Base-by-base conservation (phyloP, 768 basidiomycete genomes). In the Tephrocybe sp. region DNA sequence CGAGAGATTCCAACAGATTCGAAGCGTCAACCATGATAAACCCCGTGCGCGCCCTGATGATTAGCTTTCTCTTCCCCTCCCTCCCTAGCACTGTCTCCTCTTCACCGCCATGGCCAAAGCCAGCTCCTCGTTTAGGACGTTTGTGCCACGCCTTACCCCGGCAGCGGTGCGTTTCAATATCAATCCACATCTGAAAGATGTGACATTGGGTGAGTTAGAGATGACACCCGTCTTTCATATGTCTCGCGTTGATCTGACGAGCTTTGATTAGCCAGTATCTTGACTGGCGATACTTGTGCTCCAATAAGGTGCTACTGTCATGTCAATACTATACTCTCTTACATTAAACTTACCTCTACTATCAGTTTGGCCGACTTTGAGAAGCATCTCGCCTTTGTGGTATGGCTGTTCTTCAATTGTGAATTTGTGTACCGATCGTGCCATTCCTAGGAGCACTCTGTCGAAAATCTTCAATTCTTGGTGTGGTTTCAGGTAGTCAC, bases 211-310 rank as follows among this genome's bases (percentile, higher is more conserved):
- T 64, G 30, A 59, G 55, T 36, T 28, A 12, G 39, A 25, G 6
- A n/a, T 49, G 44, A 33, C 37, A 15, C 21, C 26, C 26, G 20
- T 20, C 30, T 54, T 51, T 47, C 14, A 33, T 39, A 28, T 34
- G 50, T 50, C 36, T 32, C 28, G 36, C 38, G 46, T 45, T 52
- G 62, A 46, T 38, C 37, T 53, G 17, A 50, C 18, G 38, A 23
- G 12, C 5, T 26, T 48, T 20, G 14, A 21, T 36, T n/a, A 50
- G 73, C 67, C 30, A 57, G 68, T 44, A 56, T 75, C 42, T 58
- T 75, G 4, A 59, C 72, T 26, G 73, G 73, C 4, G 65, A 71
- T 32, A 74, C 73, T 12, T 74, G 72, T 55, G 45, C 64, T 39
- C 73, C 73, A 11, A 71, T 74, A 53, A 65, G 69, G 67, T 70